Percentiles rank a stretch among this genome's conserved stretches.
Conservation (phyloP, 2,329 filamentous ascomycete species). For the Pseudohalonectria lignicola region DNA sequence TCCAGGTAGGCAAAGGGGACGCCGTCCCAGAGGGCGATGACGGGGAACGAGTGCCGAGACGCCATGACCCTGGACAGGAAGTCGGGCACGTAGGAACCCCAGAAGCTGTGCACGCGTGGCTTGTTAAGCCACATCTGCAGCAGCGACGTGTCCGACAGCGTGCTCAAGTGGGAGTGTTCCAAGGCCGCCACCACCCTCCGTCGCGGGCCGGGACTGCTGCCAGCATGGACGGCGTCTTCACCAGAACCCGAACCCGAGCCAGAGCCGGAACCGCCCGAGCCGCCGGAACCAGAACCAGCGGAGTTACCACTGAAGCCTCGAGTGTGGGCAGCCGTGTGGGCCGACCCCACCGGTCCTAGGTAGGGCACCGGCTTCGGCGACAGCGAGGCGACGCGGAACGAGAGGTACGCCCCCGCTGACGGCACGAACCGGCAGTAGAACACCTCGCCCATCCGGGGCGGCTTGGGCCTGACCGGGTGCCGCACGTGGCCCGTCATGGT, state of each 20-base stretch:
- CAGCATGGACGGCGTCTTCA: too few species aligned
- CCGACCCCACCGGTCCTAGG: conserved; percentile 46
- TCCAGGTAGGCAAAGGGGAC: conserved; percentile 97
- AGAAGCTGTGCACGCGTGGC: conserved; percentile 73
- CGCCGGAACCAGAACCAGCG: not conserved
- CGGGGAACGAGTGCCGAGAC: conserved; percentile 72
- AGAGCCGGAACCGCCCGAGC: not conserved
- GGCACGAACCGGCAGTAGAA: conserved; percentile 86
- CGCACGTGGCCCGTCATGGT: conserved; percentile 66
- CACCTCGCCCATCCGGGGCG: conserved; percentile 78
- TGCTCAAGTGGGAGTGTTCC: conserved; percentile 27
- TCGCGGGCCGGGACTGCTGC: not conserved
- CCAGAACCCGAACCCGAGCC: too few species aligned
- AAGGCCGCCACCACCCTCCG: conserved; percentile 11
- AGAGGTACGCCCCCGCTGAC: conserved; percentile 72
- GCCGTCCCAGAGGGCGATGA: conserved; percentile 87
- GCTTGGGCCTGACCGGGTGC: conserved; percentile 80
- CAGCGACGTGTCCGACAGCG: conserved; percentile 43
- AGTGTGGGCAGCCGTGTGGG: too few species aligned
- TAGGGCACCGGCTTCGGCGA: conserved; percentile 53
- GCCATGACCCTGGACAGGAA: conserved; percentile 59
- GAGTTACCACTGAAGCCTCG: too few species aligned
- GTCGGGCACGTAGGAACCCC: conserved; percentile 56
- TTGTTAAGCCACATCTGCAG: conserved; percentile 84
- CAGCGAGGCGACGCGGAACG: conserved; percentile 73